Evolutionary conservation across 345 rosid species (phyloP).

Genomic region (Euphorbia tirucalli): DNA sequence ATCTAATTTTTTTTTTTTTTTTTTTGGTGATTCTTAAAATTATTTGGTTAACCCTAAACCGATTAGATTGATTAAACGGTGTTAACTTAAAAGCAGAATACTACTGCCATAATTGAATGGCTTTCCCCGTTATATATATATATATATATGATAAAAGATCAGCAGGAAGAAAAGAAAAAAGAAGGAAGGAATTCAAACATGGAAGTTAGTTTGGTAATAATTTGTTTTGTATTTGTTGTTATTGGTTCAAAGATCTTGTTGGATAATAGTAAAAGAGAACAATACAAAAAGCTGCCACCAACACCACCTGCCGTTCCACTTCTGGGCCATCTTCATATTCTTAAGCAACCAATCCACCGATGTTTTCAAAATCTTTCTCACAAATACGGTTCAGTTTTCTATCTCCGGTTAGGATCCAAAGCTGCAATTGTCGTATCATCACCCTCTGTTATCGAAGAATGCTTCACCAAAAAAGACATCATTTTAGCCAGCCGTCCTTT

Average conservation of each 20-base stretch:
- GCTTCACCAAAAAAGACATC: slow-evolving; percentile 8
- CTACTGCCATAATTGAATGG: too few relatives aligned
- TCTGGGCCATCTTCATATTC: slow-evolving; percentile 57
- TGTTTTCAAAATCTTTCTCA: slow-evolving; percentile 7
- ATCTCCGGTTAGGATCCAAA: background rate
- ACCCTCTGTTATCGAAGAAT: background rate
- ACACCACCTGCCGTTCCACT: slow-evolving; percentile 45
- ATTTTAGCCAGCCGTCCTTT: background rate
- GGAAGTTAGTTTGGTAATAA: slow-evolving; percentile 10
- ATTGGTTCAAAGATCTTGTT: slow-evolving; percentile 19
- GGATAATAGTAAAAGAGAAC: background rate
- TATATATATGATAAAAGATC: too few relatives aligned
- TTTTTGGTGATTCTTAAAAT: too few relatives aligned
- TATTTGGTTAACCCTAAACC: too few relatives aligned
- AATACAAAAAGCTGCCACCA: slow-evolving; percentile 40
- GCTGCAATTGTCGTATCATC: background rate
- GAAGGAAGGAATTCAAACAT: slow-evolving; percentile 4
- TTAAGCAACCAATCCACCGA: slow-evolving; percentile 41
- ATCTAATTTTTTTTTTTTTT: too few relatives aligned
- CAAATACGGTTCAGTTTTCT: slow-evolving; percentile 6
- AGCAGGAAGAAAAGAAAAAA: background rate
- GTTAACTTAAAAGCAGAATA: too few relatives aligned
- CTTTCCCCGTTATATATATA: too few relatives aligned
- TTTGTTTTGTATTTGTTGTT: slow-evolving; percentile 11
- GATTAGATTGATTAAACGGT: too few relatives aligned